These are phyloP conservation scores for Solanum arcanum DNA, from an alignment of 257 asterid species.

Conservation along the genomic window DNA sequence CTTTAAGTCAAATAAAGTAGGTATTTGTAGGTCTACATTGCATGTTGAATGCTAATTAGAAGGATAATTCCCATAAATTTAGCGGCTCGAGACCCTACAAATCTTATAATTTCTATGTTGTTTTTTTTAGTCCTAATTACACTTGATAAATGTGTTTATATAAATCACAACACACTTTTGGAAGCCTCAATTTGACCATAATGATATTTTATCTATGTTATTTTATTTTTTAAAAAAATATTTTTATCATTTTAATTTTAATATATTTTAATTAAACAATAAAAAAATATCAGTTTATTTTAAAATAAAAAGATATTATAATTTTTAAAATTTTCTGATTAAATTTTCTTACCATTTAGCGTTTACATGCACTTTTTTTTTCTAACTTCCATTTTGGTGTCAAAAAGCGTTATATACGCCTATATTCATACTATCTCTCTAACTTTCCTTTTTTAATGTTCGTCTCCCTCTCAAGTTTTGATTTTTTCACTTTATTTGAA, in stretches of 20 bases:
- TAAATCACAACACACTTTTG: neutral
- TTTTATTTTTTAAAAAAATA: no score
- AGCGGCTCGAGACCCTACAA: neutral
- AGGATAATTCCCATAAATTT: neutral
- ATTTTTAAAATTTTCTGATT: rapidly evolving
- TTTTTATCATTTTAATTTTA: no score
- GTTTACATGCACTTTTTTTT: neutral
- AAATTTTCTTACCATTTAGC: no score
- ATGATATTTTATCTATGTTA: no score
- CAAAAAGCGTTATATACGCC: neutral
- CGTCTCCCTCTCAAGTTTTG: neutral
- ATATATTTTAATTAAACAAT: no score
- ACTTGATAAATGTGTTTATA: neutral
- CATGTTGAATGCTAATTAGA: neutral
- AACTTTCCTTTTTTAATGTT: neutral
- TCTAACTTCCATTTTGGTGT: neutral
- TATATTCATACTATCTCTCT: neutral
- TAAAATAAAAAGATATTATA: no score
- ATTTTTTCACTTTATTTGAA: neutral
- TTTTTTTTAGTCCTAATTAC: neutral
- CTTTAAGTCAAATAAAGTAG: neutral
- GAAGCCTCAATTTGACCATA: no score
- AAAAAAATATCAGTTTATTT: no score
- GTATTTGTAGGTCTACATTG: neutral
- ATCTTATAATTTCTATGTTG: neutral